A percentile compares a stretch with the other conserved stretches of the same genome.
phyloP scores from a whole-genome alignment of 371 early-diverging fungal species.

The Nosema muscidifuracis region DNA sequence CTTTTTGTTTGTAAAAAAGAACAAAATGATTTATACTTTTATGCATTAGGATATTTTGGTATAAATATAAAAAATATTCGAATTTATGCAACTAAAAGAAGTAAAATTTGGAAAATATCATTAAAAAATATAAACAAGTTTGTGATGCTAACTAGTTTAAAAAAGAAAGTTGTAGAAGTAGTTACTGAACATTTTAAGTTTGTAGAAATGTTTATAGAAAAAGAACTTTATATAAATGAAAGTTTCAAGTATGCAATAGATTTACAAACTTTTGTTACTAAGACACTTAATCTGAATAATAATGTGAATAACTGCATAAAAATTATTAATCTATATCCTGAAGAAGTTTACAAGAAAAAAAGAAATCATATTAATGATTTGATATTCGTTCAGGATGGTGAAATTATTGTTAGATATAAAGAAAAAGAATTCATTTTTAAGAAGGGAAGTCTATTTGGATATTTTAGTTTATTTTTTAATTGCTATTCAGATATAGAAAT shows the following conservation, averaged over 20 bases:
- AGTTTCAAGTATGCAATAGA: not conserved
- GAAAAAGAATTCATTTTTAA: conserved; percentile 3
- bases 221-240: not conserved
- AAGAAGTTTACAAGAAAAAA: not conserved
- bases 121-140: not conserved
- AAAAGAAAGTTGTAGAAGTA: conserved; percentile 15
- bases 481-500: conserved; percentile 2
- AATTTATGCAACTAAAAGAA: not conserved
- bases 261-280: not conserved
- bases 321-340: not conserved
- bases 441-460: conserved; percentile 9
- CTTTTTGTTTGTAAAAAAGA: conserved; percentile 16
- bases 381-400: not conserved
- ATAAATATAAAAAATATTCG: not conserved
- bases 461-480: conserved; percentile 29
- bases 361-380: not conserved
- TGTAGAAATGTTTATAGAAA: conserved; percentile 2
- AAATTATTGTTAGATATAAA: not conserved
- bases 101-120: not conserved
- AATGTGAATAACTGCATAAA: not conserved
- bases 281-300: not conserved
- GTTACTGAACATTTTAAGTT: conserved; percentile 2
- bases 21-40: conserved; percentile 14
- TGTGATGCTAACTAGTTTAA: conserved; percentile 8
- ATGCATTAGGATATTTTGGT: conserved; percentile 1